Evolutionary conservation across 495 filamentous ascomycete genomes (phyloP), one percentile per base, ranked within the genome.

Genomic region (Tuber aestivum): DNA sequence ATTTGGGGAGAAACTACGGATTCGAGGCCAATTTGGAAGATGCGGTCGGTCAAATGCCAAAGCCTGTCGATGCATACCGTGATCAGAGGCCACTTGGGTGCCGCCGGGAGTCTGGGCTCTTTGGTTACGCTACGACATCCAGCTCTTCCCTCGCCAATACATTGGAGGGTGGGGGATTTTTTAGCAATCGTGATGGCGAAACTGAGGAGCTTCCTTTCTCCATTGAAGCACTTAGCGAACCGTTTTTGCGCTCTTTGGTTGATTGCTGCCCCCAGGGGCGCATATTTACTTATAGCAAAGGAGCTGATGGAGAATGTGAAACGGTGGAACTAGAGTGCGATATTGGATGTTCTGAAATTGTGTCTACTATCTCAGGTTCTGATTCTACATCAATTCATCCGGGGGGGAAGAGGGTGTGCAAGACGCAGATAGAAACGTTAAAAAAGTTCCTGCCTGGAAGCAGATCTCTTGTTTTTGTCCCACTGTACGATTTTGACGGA

Each of bases 401-500:
- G 56, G 14, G 27, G 27, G 45, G 23, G n/a, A 48, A 68, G n/a
- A 70, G 40, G 20, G 41, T 70, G 41, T 65, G 56, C 32, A 69
- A 38, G 38, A 65, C 27, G 32, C 70, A 79, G 23, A 23, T 73
- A 35, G 70, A 79, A 35, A 71, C 48, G 23, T 23, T 83, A 40
- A 74, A 42, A 21, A 74, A 56, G 45, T 83, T 83, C 32, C 41
- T 83, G 12, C 82, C 80, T 10, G 75, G 72, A 23, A 12, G 38
- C 35, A 81, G 72, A 23, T 82, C 74, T 70, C 50, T 77, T 23
- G 79, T 84, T 56, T 76, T 83, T 75, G 74, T 83, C 61, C 83
- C 83, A 8, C 48, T 84, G 40, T 82, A 79, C 70, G 83, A 84
- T 42, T 82, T 82, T 72, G 74, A 82, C 8, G 78, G 79, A 41